phyloP scores from a whole-genome alignment of 2,329 filamentous ascomycete species.

The Aureobasidium subglaciale region DNA sequence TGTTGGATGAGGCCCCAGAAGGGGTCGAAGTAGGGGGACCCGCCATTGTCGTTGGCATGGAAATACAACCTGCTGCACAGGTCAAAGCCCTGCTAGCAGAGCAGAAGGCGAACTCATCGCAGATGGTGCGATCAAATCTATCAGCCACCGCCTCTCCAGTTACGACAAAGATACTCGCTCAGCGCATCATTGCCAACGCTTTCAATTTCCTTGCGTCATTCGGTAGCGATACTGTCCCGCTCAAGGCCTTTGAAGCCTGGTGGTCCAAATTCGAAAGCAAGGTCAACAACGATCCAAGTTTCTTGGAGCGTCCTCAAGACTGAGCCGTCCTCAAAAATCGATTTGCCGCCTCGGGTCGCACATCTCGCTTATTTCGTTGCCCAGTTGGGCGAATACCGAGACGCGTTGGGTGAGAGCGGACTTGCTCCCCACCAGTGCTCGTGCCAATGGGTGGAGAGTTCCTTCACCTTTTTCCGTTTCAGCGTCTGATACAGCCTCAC shows the following conservation, averaged over 20 bases:
- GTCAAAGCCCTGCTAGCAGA: constrained; percentile 63
- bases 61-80: constrained; percentile 66
- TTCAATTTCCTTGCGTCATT: constrained; percentile 95
- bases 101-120: constrained; percentile 37
- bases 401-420: not conserved
- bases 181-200: constrained; percentile 91
- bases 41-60: constrained; percentile 71
- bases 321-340: not conserved
- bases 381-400: not conserved
- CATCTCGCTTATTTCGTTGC: constrained; percentile 10
- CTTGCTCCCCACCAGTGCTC: not conserved
- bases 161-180: constrained; percentile 72
- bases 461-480: not conserved
- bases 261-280: constrained; percentile 92
- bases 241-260: constrained; percentile 95
- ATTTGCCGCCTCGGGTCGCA: not conserved
- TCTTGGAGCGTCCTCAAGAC: constrained; percentile 65
- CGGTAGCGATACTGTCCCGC: constrained; percentile 80
- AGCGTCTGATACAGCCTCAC: not conserved
- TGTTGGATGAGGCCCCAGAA: constrained; percentile 33
- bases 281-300: constrained; percentile 77
- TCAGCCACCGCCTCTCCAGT: constrained; percentile 34
- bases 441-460: not conserved
- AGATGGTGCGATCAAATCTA: not conserved
- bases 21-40: constrained; percentile 1